Evolutionary conservation across 441 rosid genomes (phyloP), one percentile per base, ranked within the genome.

Genomic region (Adansonia madagascariensis): DNA sequence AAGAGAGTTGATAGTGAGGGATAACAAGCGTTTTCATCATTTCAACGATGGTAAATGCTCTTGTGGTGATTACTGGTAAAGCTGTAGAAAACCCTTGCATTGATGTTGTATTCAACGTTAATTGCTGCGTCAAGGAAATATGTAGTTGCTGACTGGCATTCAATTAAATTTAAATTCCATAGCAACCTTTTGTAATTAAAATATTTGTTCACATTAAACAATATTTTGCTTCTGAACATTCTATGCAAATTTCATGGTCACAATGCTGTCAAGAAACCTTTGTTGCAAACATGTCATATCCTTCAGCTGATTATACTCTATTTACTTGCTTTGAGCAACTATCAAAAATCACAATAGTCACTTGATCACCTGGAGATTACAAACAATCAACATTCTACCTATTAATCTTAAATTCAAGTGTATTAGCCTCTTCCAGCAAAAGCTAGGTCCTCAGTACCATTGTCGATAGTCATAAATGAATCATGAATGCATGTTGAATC

Each of bases 21-120:
- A 91, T 73, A 91, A 87, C 85, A 91, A 91, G 84, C 81, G 91
- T 66, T 91, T 91, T 68, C 92, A 88, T 84, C 91, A 91, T 76
- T 91, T 91, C 83, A 88, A 79, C 81, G 88, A 91, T 65, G 90
- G 91, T 1, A 85, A 81, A 76, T 91, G 91, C 83, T 89, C 94
- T 46, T 88, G 94, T 62, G 81, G 91, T 64, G 92, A 88, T 84
- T 89, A 89, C 77, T 91, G 91, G 94, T 91, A 82, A 84, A 50
- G 46, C 56, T 41, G 22, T 50, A 6, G 3, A 43, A 9, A 24
- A 17, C 7, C 17, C 8, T 52, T 63, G 53, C 22, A 46, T 52
- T 64, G 44, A 31, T 75, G 68, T 41, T 68, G 59, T 53, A 0
- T 27, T 3, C n/a, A 1, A 35, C 6, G 47, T 66, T 22, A 50